Evolutionary conservation across 1,139 yeast genomes (phyloP), one percentile per base, ranked within the genome.

Genomic region (Pichia inconspicua): DNA sequence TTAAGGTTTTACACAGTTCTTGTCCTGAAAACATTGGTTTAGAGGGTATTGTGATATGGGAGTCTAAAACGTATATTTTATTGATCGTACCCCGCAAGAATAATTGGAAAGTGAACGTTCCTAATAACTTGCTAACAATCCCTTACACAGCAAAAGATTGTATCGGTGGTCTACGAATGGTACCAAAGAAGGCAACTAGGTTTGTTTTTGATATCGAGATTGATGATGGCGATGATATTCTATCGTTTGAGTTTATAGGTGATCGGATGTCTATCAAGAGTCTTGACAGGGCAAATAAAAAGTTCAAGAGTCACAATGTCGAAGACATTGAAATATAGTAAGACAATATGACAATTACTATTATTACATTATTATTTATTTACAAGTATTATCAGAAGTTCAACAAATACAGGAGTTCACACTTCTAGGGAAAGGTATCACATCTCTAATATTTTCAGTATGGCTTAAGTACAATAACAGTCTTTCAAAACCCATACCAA

Each of bases 401-500:
- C 42, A 77, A 55, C 82, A 78, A 2, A 65, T 64, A 53, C 82
- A 76, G 46, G 66, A 70, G 11, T 69, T 66, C 9, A 68, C 71
- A 59, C 78, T 70, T 57, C 88, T 69, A 3, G 96, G 92, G 64
- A 92, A 90, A 1, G 96, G 87, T 36, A 87, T 80, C 3, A 87
- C 85, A 58, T 94, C 99, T 58, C 86, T 75, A 42, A 94, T 77
- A 60, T 86, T 88, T 41, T 86, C 95, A 43, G 77, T 72, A 32
- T 73, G 66, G 3, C 84, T 92, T 47, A 88, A 68, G 58, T 82
- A 90, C 42, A 85, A 80, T 17, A 94, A 66, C 40, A 92, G 67
- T 52, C 99, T 71, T 63, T 94, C 98, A 58, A 90, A 81, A 0
- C 99, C 99, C 72, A 94, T 72, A 0, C 99, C 99, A 66, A 85